Evolutionary conservation across 352 stramenopile genomes (phyloP), one percentile per base, ranked within the genome.

Genomic region (Phytopythium mirpurense): DNA sequence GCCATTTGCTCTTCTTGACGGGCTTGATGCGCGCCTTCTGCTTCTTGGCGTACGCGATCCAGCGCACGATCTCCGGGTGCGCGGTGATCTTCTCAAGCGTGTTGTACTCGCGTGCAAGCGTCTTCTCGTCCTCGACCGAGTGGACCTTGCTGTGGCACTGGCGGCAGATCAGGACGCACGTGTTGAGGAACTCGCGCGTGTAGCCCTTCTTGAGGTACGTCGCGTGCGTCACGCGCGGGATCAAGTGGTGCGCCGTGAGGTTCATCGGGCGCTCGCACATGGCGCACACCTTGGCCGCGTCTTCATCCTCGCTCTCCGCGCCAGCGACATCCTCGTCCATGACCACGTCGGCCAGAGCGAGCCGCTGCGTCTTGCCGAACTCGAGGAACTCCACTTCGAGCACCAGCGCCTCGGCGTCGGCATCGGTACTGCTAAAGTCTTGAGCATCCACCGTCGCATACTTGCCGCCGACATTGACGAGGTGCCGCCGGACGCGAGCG

Each of bases 101-200:
- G 56, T 93, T 96, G 71, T 88, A 98, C 21, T 95, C 70, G 2
- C 72, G 67, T 8, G 92, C 93, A 29, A 98, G 68, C 31, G 89
- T 91, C 65, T 90, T 87, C 62, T 97, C 93, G 62, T 90, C 72
- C 55, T 98, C 86, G 6, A 72, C 73, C 18, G 73, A 79, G 72
- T 98, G 93, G 51, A 98, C 86, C 47, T 90, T 88, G 61, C 71
- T 91, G 52, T 98, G 93, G 54, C 93, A 98, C 40, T 88, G 84
- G 4, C 93, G 82, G 61, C 93, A 98, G 40, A 98, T 96, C 70
- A 85, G 66, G 43, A 94, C 83, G 24, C 86, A 96, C 29, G 64
- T 80, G 70, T 92, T 93, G 19, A 96, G 59, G 29, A 90, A 88
- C 57, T 87, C 78, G 31, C 71, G 65, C 16, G 72, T 80, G 47